Conservation (phyloP, 2,329 filamentous ascomycete genomes). For the Didymella sp. region DNA sequence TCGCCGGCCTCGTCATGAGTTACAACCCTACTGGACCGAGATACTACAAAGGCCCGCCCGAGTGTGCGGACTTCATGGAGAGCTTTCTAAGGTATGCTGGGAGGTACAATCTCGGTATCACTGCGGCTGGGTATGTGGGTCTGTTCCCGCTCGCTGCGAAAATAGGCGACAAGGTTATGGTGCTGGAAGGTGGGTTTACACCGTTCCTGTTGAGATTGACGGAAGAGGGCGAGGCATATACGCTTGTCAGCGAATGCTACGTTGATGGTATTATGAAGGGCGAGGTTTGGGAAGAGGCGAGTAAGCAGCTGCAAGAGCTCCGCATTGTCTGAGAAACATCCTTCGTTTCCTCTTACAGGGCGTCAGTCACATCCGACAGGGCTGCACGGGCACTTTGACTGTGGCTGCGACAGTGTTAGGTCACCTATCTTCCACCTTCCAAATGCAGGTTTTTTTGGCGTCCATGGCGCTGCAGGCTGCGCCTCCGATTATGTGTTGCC, state of each 20-base stretch:
- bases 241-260: not conserved
- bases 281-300: not conserved
- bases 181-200: not conserved
- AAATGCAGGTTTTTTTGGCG: no score
- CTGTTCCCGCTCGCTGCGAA: not conserved
- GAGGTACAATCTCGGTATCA: not conserved
- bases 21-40: not conserved
- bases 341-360: no score
- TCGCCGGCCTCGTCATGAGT: not conserved
- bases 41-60: not conserved
- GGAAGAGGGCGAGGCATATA: not conserved
- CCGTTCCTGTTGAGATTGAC: not conserved
- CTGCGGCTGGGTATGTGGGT: not conserved
- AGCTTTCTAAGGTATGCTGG: not conserved
- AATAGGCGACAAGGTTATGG: not conserved
- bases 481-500: no score
- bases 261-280: not conserved
- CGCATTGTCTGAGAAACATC: not conserved
- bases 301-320: not conserved
- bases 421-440: no score
- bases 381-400: no score
- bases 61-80: not conserved
- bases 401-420: no score
- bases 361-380: no score
- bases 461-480: no score